These are phyloP conservation scores for Spatholobus suberectus DNA, from an alignment of 306 rosid species.

Conservation along the genomic window DNA sequence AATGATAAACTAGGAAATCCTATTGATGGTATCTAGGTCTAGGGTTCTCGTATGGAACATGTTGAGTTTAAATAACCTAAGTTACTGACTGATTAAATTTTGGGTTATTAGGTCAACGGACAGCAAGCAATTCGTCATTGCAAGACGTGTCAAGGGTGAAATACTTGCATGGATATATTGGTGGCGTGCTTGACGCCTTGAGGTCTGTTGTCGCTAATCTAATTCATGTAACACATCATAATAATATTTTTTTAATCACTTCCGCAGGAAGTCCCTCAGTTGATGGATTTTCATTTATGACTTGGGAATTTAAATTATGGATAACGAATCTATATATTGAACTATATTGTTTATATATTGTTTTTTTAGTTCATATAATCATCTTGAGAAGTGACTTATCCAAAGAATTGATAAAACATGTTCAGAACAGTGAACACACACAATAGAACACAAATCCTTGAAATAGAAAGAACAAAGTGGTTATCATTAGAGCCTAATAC, in stretches of 20 bases:
- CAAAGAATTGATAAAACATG: not conserved
- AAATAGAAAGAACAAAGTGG: not conserved
- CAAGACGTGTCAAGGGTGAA: constrained; percentile 54
- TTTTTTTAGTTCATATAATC: not conserved
- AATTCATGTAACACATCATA: not conserved
- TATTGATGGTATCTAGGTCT: not conserved
- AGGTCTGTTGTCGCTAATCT: constrained; percentile 35
- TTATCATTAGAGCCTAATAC: not conserved
- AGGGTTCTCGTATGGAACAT: not conserved
- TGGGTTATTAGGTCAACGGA: constrained; percentile 52
- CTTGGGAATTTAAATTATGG: not conserved
- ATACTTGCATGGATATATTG: constrained; percentile 51
- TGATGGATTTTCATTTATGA: too few species aligned
- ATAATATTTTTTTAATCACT: too few species aligned
- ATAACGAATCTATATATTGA: not conserved
- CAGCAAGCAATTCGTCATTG: constrained; percentile 46
- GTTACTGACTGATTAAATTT: not conserved
- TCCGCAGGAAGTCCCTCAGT: too few species aligned
- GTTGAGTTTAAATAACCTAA: not conserved
- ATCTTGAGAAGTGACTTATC: not conserved
- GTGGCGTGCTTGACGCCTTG: constrained; percentile 49
- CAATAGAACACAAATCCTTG: not conserved
- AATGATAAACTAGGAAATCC: not conserved
- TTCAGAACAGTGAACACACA: not conserved
- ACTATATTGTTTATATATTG: not conserved